Evolutionary conservation across 1,139 yeast species (phyloP), one percentile per base, ranked within the genome.

Genomic region (Debaryomycetaceae sp.): DNA sequence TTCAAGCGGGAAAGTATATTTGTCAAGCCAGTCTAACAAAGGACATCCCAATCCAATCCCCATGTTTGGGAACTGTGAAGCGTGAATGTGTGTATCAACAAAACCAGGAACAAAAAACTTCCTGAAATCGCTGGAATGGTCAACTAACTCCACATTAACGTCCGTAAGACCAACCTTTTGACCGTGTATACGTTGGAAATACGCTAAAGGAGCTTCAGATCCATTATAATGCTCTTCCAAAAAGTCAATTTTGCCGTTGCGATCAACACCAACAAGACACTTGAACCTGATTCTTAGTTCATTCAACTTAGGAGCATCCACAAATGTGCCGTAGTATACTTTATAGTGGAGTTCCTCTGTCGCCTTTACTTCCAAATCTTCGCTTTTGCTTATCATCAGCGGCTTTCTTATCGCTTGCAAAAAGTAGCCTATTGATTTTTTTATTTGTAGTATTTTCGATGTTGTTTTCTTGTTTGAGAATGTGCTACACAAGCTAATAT

Each of bases 81-180:
- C 97, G 59, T 92, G 98, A 45, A 89, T 88, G 58, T 92, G 98
- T 1, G 98, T 89, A 56, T 92, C 98, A 11, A 92, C 69, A 52
- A 92, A 89, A 1, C 98, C 98, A 0, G 98, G 98, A 53, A 87
- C 79, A 52, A 84, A 79, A 58, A 91, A 89, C 39, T 73, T 63
- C 38, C 63, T 47, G 16, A 61, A 54, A 30, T 60, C 58, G 7
- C 51, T 42, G n/a, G 64, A 56, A 33, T 53, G 51, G 44, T 67
- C 70, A 5, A 65, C 51, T 42, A 45, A 64, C 11, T 56, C 55
- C 43, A 65, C 53, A 36, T 51, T 41, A 7, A 38, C 38, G 13
- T n/a, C 15, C n/a, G 19, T 17, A 19, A 2, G 28, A 19, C 6
- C 19, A 31, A 6, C 38, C 41, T 31, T 38, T 41, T 14, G 35